These are phyloP conservation scores for Panellus pusillus DNA, from an alignment of 768 basidiomycete species.

Conservation along the genomic window DNA sequence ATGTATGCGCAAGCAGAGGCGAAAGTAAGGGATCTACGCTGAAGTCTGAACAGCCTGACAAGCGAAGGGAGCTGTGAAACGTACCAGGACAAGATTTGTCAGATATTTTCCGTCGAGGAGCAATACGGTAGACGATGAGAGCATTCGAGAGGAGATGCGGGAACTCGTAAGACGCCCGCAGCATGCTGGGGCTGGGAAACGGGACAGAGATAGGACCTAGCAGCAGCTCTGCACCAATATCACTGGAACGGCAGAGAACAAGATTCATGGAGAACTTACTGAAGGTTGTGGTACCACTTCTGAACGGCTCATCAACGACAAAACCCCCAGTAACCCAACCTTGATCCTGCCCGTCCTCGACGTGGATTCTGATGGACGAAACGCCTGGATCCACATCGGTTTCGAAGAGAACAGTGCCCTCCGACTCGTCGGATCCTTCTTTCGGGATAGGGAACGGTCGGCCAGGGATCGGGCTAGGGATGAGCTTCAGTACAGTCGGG, in stretches of 20 bases:
- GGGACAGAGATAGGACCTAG: constrained; percentile 35
- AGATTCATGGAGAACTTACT: constrained; percentile 40
- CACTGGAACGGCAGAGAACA: constrained; percentile 5
- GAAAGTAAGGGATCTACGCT: constrained; percentile 51
- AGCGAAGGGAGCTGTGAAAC: constrained; percentile 6
- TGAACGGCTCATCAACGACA: constrained; percentile 31
- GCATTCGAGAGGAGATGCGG: constrained; percentile 59
- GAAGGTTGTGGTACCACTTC: constrained; percentile 34
- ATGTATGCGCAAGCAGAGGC: constrained; percentile 67
- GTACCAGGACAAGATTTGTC: constrained; percentile 36
- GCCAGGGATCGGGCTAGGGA: constrained; percentile 60
- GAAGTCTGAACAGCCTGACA: constrained; percentile 6
- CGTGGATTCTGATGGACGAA: constrained; percentile 44
- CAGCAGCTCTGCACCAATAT: constrained; percentile 37
- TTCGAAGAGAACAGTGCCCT: constrained; percentile 69
- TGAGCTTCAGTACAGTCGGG: constrained; percentile 54
- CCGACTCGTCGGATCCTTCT: constrained; percentile 73
- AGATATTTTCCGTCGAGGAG: constrained; percentile 29
- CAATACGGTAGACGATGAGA: constrained; percentile 64
- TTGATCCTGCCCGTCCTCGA: constrained; percentile 49
- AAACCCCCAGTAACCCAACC: constrained; percentile 69
- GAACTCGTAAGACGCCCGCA: constrained; percentile 48
- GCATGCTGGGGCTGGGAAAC: constrained; percentile 30
- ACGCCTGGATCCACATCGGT: constrained; percentile 34
- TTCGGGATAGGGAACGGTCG: constrained; percentile 62